A percentile compares a stretch with the other conserved stretches of the same genome.
These are phyloP conservation scores for Hymenotorrendiella dingleyae DNA, from an alignment of 2,329 filamentous ascomycete genomes.

Conservation along the genomic window DNA sequence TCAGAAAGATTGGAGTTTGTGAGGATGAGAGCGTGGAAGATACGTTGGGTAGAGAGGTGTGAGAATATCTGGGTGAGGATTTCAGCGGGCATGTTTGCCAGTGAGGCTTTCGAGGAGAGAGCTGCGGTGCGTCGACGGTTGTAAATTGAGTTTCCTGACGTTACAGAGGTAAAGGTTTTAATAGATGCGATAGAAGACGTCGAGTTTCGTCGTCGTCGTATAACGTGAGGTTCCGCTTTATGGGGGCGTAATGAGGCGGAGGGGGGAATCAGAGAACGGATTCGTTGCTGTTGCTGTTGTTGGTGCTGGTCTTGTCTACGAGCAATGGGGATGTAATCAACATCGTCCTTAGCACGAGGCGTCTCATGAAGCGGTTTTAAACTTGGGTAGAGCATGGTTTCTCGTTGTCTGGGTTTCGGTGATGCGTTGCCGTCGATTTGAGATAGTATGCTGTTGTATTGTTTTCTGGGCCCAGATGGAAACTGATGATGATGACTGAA, in stretches of 20 bases:
- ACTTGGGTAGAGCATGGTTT: background rate
- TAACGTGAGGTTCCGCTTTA: constrained; percentile 1
- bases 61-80: constrained; percentile 16
- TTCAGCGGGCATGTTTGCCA: constrained; percentile 18
- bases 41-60: constrained; percentile 12
- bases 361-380: background rate
- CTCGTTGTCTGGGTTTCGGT: constrained; percentile 5
- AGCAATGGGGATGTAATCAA: background rate
- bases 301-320: background rate
- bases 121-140: constrained; percentile 8
- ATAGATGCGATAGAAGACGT: constrained; percentile 10
- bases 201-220: constrained; percentile 9
- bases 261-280: constrained; percentile 12
- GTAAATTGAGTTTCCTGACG: no score
- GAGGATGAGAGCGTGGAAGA: constrained; percentile 14
- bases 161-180: constrained; percentile 11
- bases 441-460: constrained; percentile 6
- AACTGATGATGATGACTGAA: constrained; percentile 14
- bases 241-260: background rate
- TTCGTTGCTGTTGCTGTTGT: constrained; percentile 2
- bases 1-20: constrained; percentile 14
- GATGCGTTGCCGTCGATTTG: constrained; percentile 13
- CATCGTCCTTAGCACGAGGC: background rate
- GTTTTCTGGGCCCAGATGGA: constrained; percentile 1
- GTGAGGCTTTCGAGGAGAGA: constrained; percentile 3